These are phyloP conservation scores for Arthrobotrys iridis DNA, from an alignment of 2,329 filamentous ascomycete genomes.

Conservation along the genomic window DNA sequence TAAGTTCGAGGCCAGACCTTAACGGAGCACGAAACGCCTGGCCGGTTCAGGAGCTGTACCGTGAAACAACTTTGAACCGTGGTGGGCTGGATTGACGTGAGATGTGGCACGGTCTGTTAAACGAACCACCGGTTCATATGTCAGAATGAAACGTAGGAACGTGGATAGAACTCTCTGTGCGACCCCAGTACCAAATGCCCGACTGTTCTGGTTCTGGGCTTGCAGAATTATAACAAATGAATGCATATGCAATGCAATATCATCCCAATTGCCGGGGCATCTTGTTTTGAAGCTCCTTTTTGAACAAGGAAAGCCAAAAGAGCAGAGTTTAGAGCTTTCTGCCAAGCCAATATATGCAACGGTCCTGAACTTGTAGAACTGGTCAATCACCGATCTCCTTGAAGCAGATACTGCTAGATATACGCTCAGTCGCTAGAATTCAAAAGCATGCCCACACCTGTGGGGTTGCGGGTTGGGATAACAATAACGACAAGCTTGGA, in stretches of 20 bases:
- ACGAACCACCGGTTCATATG: constrained; percentile 28
- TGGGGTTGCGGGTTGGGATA: constrained; percentile 6
- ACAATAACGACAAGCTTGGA: neutral
- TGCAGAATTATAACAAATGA: constrained; percentile 5
- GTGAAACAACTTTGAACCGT: constrained; percentile 17
- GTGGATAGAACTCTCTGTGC: constrained; percentile 27
- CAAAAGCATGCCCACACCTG: constrained; percentile 14
- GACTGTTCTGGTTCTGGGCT: neutral
- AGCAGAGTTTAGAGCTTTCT: neutral
- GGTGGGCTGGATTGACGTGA: constrained; percentile 4
- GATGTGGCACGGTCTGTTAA: constrained; percentile 2
- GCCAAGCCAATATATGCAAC: constrained; percentile 31
- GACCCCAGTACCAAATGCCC: constrained; percentile 20
- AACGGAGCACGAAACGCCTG: constrained; percentile 5
- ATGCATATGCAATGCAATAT: constrained; percentile 1
- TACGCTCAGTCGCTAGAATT: constrained; percentile 7
- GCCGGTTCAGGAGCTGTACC: neutral
- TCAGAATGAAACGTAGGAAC: constrained; percentile 41
- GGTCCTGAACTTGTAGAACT: neutral
- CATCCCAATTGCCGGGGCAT: neutral
- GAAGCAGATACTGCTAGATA: constrained; percentile 32
- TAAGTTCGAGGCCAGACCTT: neutral
- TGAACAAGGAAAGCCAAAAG: neutral
- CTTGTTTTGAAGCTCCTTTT: neutral
- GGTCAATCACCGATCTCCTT: constrained; percentile 13